Percentiles rank a stretch among this genome's conserved stretches.
phyloP scores from a whole-genome alignment of 805 yeast species.

The Pichia occidentalis region DNA sequence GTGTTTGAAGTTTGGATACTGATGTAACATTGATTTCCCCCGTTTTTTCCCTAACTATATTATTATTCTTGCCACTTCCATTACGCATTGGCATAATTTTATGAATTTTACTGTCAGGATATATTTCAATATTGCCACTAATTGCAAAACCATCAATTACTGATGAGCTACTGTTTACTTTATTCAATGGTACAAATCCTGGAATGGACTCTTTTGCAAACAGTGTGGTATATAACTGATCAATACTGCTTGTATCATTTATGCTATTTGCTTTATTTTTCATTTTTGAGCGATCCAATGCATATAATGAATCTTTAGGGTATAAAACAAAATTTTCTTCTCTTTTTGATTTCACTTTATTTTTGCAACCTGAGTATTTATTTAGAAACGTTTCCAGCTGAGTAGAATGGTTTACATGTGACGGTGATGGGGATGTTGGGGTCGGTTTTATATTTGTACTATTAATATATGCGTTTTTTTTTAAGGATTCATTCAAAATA shows the following conservation, averaged over 20 bases:
- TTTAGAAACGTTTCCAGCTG: constrained; percentile 3
- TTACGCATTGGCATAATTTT: constrained; percentile 56
- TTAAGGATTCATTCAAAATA: constrained; percentile 10
- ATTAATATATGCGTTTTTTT: not conserved
- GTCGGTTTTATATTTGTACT: not conserved
- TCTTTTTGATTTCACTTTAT: not conserved
- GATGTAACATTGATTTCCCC: not conserved
- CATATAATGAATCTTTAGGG: constrained; percentile 31
- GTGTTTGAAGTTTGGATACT: not conserved
- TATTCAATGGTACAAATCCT: constrained; percentile 25
- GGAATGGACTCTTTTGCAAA: constrained; percentile 27
- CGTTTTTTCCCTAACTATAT: constrained; percentile 24
- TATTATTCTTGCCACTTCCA: constrained; percentile 40
- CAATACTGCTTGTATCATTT: constrained; percentile 15
- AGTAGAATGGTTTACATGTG: not conserved
- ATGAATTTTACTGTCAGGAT: constrained; percentile 40
- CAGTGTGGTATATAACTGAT: constrained; percentile 23
- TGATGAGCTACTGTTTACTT: constrained; percentile 15
- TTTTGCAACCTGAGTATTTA: constrained; percentile 8
- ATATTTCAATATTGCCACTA: constrained; percentile 42
- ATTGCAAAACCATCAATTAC: constrained; percentile 38
- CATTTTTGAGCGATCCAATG: constrained; percentile 16
- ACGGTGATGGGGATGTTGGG: not conserved
- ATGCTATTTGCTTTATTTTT: not conserved
- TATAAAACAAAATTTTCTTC: constrained; percentile 23